Percentiles rank a stretch among this genome's conserved stretches.
phyloP scores from a whole-genome alignment of 2,329 filamentous ascomycete genomes.

The Eurotiales sp. region DNA sequence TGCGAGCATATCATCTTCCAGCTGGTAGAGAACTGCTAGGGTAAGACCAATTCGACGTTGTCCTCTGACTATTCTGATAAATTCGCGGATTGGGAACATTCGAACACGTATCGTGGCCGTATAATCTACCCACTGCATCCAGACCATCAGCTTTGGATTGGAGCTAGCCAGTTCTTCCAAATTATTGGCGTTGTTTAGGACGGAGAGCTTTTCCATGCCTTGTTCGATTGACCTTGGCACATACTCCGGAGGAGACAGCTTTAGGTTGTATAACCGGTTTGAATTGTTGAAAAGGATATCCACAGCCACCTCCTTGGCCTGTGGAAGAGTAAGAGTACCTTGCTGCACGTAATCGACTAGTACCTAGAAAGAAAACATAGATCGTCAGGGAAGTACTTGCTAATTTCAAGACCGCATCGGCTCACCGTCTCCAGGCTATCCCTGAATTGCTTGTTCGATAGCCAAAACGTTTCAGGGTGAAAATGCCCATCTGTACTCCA shows the following conservation, averaged over 20 bases:
- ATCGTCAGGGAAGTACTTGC: too few species aligned
- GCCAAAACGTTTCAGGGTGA: constrained; percentile 72
- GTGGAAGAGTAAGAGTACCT: constrained; percentile 56
- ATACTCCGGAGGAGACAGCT: constrained; percentile 30
- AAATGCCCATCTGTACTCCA: constrained; percentile 80
- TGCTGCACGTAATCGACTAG: constrained; percentile 64
- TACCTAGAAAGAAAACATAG: constrained; percentile 51
- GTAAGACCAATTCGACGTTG: constrained; percentile 59
- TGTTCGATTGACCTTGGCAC: neutral
- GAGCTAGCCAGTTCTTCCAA: constrained; percentile 48
- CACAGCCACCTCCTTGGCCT: constrained; percentile 62
- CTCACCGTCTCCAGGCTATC: constrained; percentile 64
- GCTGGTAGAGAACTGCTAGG: constrained; percentile 59
- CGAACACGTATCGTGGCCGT: constrained; percentile 66
- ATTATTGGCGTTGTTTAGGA: constrained; percentile 18
- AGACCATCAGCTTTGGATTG: constrained; percentile 59
- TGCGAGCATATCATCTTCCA: constrained; percentile 61
- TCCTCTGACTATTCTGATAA: constrained; percentile 46
- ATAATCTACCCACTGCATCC: constrained; percentile 74
- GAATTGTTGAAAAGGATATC: constrained; percentile 74
- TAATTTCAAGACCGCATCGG: neutral
- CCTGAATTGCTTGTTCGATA: constrained; percentile 69
- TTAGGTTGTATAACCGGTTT: constrained; percentile 68
- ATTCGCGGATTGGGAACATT: constrained; percentile 61
- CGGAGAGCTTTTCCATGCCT: neutral